These are phyloP conservation scores for Salvia rosmarinus DNA, from an alignment of 257 asterid genomes.

Conservation along the genomic window DNA sequence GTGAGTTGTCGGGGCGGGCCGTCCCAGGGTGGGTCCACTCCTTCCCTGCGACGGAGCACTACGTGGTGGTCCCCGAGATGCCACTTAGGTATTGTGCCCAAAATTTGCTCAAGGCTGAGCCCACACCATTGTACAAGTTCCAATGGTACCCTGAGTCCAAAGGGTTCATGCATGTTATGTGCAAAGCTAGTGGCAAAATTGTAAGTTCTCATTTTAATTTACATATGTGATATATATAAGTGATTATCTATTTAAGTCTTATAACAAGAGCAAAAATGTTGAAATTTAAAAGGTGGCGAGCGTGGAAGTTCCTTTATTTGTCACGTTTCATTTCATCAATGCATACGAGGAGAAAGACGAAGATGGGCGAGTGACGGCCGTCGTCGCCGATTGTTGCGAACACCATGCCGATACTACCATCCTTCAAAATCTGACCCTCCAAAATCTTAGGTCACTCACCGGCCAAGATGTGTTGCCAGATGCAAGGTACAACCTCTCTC, in stretches of 20 bases:
- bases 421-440: conserved; percentile 67
- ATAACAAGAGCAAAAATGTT: background rate
- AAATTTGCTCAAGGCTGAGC: conserved; percentile 88
- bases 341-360: conserved; percentile 94
- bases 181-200: conserved; percentile 79
- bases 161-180: conserved; percentile 83
- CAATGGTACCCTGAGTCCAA: conserved; percentile 88
- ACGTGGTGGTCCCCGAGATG: conserved; percentile 94
- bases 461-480: conserved; percentile 81
- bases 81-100: conserved; percentile 87
- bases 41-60: conserved; percentile 86
- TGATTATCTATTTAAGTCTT: background rate
- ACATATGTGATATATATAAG: no score
- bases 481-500: conserved; percentile 58
- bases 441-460: conserved; percentile 64
- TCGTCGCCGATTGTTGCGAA: conserved; percentile 91
- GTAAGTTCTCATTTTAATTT: conserved; percentile 41
- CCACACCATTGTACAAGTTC: conserved; percentile 89
- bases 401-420: conserved; percentile 84
- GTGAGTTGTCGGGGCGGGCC: conserved; percentile 85
- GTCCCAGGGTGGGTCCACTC: conserved; percentile 98
- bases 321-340: conserved; percentile 90
- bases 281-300: conserved; percentile 68
- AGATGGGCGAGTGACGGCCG: conserved; percentile 74
- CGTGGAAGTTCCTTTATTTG: conserved; percentile 87